Conservation (phyloP, 2,329 filamentous ascomycete species). For the Trichoderma simmonsii region DNA sequence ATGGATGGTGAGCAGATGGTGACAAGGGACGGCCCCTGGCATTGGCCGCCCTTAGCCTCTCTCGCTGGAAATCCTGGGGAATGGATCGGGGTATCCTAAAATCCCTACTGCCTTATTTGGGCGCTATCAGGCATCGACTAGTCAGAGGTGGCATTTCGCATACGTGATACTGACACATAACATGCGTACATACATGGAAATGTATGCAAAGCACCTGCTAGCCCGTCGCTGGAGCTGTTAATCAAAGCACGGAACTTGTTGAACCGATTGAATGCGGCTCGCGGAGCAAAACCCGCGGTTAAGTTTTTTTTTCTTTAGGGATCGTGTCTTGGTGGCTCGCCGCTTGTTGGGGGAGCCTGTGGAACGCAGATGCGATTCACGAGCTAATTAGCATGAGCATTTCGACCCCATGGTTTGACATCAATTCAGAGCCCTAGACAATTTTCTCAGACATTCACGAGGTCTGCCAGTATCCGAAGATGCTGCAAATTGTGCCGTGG, state of each 20-base stretch:
- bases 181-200: not conserved
- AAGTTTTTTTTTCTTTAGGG: not conserved
- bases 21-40: constrained; percentile 18
- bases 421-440: not conserved
- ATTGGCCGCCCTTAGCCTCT: constrained; percentile 3
- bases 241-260: not conserved
- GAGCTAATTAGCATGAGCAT: not conserved
- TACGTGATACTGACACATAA: not conserved
- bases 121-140: not conserved
- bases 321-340: not conserved
- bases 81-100: constrained; percentile 1
- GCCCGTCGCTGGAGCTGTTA: not conserved
- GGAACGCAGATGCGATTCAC: not conserved
- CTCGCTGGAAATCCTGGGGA: constrained; percentile 16
- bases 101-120: constrained; percentile 5
- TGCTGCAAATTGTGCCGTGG: not conserved
- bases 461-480: not conserved
- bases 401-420: not conserved
- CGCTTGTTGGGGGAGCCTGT: not conserved
- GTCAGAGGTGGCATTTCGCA: not conserved
- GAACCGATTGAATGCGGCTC: constrained; percentile 2
- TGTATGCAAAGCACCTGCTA: not conserved
- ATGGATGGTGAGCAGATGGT: not conserved
- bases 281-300: not conserved
- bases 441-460: not conserved